phyloP scores from a whole-genome alignment of 345 rosid species.

The Kandelia obovata region DNA sequence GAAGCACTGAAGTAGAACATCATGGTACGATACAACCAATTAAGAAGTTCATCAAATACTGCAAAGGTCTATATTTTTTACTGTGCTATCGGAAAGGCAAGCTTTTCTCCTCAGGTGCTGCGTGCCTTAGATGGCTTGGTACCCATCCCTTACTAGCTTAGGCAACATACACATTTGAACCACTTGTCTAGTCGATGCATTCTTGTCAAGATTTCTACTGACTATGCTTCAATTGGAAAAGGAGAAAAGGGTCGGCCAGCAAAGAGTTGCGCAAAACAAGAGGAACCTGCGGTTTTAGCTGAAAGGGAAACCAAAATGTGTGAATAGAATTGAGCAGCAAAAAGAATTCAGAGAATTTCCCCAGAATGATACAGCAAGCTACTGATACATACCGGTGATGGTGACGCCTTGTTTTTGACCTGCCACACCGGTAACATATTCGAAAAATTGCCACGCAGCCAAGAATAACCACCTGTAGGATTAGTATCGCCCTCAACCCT shows the following conservation, averaged over 20 bases:
- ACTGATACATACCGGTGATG: slow-evolving; percentile 8
- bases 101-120: too few species aligned
- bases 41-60: too few species aligned
- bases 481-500: slow-evolving; percentile 57
- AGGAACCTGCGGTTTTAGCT: not conserved
- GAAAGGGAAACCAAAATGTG: not conserved
- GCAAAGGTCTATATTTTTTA: too few species aligned
- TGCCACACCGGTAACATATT: slow-evolving; percentile 19
- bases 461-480: slow-evolving; percentile 38
- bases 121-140: too few species aligned
- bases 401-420: slow-evolving; percentile 39
- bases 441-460: slow-evolving; percentile 28
- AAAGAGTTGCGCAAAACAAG: not conserved
- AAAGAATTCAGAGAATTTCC: not conserved
- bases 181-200: too few species aligned
- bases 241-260: not conserved
- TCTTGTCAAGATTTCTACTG: not conserved
- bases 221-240: not conserved
- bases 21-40: too few species aligned
- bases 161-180: too few species aligned
- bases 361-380: not conserved
- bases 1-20: too few species aligned
- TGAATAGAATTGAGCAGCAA: not conserved
- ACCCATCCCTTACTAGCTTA: too few species aligned
- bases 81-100: too few species aligned